phyloP scores from a whole-genome alignment of 148 eudicot species.

The Salicornia ramosissima region DNA sequence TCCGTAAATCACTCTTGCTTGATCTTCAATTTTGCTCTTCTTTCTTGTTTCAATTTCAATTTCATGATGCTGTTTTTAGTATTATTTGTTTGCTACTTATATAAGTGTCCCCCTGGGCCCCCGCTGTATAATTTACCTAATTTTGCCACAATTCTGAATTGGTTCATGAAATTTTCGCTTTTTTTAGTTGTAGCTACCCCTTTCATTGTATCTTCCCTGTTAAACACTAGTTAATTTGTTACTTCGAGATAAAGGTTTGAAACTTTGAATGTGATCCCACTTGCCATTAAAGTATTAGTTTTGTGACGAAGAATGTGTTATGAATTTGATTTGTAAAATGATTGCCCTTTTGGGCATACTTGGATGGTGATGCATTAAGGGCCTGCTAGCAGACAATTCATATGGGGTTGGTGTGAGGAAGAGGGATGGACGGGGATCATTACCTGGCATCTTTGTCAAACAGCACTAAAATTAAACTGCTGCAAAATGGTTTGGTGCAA shows the following conservation, averaged over 20 bases:
- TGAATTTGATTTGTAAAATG: no score
- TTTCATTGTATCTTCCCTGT: not conserved
- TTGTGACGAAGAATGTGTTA: no score
- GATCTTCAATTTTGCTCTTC: not conserved
- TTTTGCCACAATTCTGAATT: not conserved
- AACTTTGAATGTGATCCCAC: not conserved
- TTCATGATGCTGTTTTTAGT: not conserved
- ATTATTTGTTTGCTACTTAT: not conserved
- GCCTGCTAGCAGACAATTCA: no score
- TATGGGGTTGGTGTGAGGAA: no score
- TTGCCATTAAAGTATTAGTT: no score
- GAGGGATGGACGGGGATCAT: no score
- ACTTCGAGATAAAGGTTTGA: not conserved
- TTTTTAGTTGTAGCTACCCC: not conserved
- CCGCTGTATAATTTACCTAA: not conserved
- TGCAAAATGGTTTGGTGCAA: no score
- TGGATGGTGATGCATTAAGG: no score
- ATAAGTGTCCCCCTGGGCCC: no score
- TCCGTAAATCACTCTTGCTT: not conserved
- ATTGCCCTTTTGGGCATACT: no score
- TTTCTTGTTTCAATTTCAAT: not conserved
- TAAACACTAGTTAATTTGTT: not conserved
- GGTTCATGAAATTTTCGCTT: not conserved
- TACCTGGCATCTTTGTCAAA: no score
- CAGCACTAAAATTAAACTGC: no score